A percentile compares a stretch with the other conserved stretches of the same genome.
Conservation (phyloP, 1,284 basidiomycete species). For the Moesziomyces sp. region DNA sequence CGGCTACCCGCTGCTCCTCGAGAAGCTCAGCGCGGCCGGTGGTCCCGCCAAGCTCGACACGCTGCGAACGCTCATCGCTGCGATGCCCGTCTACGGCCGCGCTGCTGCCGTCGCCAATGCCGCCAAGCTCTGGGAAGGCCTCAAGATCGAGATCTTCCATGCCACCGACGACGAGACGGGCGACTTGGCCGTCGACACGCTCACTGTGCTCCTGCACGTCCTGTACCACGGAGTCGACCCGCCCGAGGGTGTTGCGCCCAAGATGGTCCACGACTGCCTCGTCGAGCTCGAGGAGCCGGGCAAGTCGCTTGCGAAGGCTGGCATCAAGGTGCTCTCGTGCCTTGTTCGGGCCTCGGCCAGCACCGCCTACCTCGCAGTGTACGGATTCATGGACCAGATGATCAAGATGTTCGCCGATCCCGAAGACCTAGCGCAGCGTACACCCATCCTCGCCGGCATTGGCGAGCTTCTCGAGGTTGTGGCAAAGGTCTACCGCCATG, state of each 20-base stretch:
- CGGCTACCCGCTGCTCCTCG: slow-evolving; percentile 88
- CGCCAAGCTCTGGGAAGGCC: slow-evolving; percentile 56
- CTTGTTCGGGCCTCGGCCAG: slow-evolving; percentile 46
- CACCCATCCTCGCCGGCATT: slow-evolving; percentile 73
- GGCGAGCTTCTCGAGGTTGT: slow-evolving; percentile 55
- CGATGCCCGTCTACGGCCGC: slow-evolving; percentile 63
- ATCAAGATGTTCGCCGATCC: slow-evolving; percentile 78
- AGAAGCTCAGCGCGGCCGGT: slow-evolving; percentile 87
- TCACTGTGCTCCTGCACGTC: slow-evolving; percentile 55
- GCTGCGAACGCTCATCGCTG: slow-evolving; percentile 54
- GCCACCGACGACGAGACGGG: slow-evolving; percentile 64
- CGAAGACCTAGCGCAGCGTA: slow-evolving; percentile 79
- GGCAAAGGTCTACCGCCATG: slow-evolving; percentile 47
- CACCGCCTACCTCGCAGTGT: slow-evolving; percentile 48
- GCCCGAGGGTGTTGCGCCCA: slow-evolving; percentile 54
- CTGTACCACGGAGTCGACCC: slow-evolving; percentile 55
- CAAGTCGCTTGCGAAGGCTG: slow-evolving; percentile 58
- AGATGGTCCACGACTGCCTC: slow-evolving; percentile 57
- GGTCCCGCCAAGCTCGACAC: slow-evolving; percentile 77
- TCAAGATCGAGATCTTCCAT: slow-evolving; percentile 66
- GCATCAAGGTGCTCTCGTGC: slow-evolving; percentile 47
- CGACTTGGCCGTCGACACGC: slow-evolving; percentile 47
- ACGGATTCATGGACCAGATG: slow-evolving; percentile 53
- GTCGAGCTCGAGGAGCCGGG: slow-evolving; percentile 57
- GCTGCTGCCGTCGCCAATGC: slow-evolving; percentile 55